These are phyloP conservation scores for Umbelopsis ramanniana DNA, from an alignment of 192 early-diverging fungal species.

Conservation along the genomic window DNA sequence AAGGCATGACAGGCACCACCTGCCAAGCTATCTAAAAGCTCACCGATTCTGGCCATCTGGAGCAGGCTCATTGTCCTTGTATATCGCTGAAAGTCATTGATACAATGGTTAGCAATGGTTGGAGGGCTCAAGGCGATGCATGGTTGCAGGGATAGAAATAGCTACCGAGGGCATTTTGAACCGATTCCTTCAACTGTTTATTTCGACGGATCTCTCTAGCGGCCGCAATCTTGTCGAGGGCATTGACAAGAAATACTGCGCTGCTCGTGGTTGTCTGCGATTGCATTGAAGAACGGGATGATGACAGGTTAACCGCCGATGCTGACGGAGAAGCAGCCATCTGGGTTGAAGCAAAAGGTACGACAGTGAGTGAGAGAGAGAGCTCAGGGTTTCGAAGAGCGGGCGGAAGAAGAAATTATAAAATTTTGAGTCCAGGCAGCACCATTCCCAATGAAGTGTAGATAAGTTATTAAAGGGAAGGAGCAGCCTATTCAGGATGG, in stretches of 20 bases:
- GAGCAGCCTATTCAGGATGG: too few relatives aligned
- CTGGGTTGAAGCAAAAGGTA: slow-evolving; percentile 13
- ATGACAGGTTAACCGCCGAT: slow-evolving; percentile 19
- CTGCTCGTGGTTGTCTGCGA: slow-evolving; percentile 39
- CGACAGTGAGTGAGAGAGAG: slow-evolving; percentile 1
- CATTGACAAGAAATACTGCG: slow-evolving; percentile 64
- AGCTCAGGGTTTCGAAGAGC: not conserved
- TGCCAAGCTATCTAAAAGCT: not conserved
- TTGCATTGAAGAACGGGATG: slow-evolving; percentile 19
- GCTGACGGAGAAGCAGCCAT: slow-evolving; percentile 19
- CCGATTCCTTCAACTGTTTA: slow-evolving; percentile 50
- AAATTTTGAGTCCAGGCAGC: too few relatives aligned
- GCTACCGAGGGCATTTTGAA: slow-evolving; percentile 54
- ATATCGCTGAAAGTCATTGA: slow-evolving; percentile 27
- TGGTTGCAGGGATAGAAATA: not conserved
- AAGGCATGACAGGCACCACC: not conserved
- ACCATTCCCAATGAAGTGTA: too few relatives aligned
- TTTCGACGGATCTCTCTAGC: slow-evolving; percentile 58
- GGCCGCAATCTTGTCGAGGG: slow-evolving; percentile 62
- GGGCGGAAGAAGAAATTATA: not conserved
- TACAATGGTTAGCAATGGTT: not conserved
- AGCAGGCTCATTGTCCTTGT: slow-evolving; percentile 40
- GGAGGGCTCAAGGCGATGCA: not conserved
- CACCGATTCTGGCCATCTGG: slow-evolving; percentile 39
- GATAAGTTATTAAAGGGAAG: too few relatives aligned